A percentile compares a stretch with the other conserved stretches of the same genome.
phyloP scores from a whole-genome alignment of 2,329 filamentous ascomycete species.

The Knoxdaviesia proteae region DNA sequence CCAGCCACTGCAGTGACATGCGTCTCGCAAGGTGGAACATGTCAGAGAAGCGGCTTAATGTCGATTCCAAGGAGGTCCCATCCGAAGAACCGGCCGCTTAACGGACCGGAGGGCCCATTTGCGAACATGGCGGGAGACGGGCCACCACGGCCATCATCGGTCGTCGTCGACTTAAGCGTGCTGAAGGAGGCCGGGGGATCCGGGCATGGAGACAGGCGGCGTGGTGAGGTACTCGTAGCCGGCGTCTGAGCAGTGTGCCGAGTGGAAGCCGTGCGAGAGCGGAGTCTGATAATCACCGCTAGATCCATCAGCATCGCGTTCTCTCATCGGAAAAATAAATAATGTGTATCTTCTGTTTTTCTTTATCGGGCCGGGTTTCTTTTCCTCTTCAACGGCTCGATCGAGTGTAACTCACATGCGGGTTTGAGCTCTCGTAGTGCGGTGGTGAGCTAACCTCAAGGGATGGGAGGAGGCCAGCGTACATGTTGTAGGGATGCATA shows the following conservation, averaged over 20 bases:
- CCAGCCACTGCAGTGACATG: no score
- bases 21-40: no score
- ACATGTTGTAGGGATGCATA: constrained; percentile 40
- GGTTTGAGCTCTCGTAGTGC: constrained; percentile 45
- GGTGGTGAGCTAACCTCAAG: constrained; percentile 41
- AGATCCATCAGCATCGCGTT: neutral
- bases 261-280: constrained; percentile 52
- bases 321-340: no score
- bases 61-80: no score
- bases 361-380: neutral
- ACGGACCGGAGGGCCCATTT: no score
- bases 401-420: constrained; percentile 45
- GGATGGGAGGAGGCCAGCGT: constrained; percentile 42
- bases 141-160: no score
- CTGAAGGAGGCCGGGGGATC: constrained; percentile 35
- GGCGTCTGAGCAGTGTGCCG: constrained; percentile 38
- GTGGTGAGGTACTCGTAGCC: constrained; percentile 47
- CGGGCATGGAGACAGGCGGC: constrained; percentile 47
- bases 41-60: no score
- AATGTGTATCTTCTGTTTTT: no score
- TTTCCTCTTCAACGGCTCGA: neutral
- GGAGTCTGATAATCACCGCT: constrained; percentile 26
- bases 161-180: constrained; percentile 6
- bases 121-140: no score
- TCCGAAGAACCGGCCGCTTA: no score